Base-by-base conservation (phyloP, 768 basidiomycete genomes). In the Astraeus odoratus region DNA sequence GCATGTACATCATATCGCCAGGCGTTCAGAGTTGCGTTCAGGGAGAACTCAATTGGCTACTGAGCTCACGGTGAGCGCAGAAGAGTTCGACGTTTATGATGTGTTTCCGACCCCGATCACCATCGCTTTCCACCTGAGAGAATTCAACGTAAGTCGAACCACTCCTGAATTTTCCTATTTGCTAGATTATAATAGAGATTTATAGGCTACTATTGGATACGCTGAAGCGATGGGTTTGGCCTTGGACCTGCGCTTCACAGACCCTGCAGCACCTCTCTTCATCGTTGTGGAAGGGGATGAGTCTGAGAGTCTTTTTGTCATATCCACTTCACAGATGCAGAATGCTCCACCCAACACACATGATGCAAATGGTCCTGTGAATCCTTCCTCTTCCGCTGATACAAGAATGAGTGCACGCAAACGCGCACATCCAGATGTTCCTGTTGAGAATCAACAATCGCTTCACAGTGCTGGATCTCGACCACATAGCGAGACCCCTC, bases 81-180 rank as follows among this genome's bases (percentile, higher is more conserved):
- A 86, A 31, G 90, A 91, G 55, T 92, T 92, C 51, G 87, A 91
- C 42, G 65, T 73, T 6, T 92, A 90, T 56, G 76, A 86, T 37
- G 67, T 90, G 9, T 72, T 70, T 53, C 65, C 72, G 8, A 65
- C 76, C 15, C 84, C 89, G 1, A 75, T 76, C 25, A 80, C 77
- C 3, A 75, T 92, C 42, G 80, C 79, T 1, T 89, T 91, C 53
- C 88, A 90, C 63, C 64, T 92, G 23, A 78, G 83, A 29, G 89
- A 92, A 66, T 89, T 92, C 64, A 87, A 81, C 48, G 89, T 88
- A 72, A 35, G 48, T 49, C 34, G 26, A 37, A 5, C n/a, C n/a
- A n/a, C n/a, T 19, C 16, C 2, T 18, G 33, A 35, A 24, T 44
- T 0, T 39, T 34, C 43, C 23, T 24, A n/a, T n/a, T n/a, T n/a